Evolutionary conservation across 345 rosid species (phyloP).

Genomic region (Moringa oleifera): DNA sequence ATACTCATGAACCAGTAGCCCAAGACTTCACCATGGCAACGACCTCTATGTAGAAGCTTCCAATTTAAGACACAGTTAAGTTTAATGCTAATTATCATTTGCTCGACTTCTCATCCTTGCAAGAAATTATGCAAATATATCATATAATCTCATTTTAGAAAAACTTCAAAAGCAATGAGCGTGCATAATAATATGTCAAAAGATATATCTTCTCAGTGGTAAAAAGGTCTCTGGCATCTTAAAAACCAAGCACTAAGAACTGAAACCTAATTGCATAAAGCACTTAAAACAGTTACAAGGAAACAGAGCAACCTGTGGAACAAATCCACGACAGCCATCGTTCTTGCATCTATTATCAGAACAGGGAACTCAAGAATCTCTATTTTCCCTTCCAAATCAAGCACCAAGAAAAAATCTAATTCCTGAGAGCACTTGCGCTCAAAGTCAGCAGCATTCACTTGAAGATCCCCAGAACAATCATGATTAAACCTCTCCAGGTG

Average conservation of each 20-base stretch:
- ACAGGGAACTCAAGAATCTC: slow-evolving; percentile 95
- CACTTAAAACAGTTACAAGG: neutral
- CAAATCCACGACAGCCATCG: slow-evolving; percentile 57
- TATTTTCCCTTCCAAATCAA: slow-evolving; percentile 90
- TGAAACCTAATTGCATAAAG: neutral
- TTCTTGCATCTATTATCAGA: slow-evolving; percentile 61
- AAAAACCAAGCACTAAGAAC: slow-evolving; percentile 1
- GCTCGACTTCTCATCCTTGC: neutral
- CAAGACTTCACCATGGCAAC: neutral
- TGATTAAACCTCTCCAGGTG: slow-evolving; percentile 78
- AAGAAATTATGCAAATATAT: neutral
- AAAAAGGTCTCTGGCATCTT: neutral
- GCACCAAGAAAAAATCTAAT: slow-evolving; percentile 66
- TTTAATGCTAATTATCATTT: too few relatives aligned
- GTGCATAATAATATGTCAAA: neutral
- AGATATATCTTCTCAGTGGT: neutral
- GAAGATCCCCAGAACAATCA: slow-evolving; percentile 54
- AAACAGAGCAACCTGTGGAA: slow-evolving; percentile 71
- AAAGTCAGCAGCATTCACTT: slow-evolving; percentile 35
- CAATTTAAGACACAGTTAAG: neutral
- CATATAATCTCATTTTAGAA: neutral
- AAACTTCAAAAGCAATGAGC: neutral
- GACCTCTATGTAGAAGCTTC: neutral
- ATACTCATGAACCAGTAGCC: neutral
- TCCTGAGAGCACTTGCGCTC: slow-evolving; percentile 46